Percentiles rank a stretch among this genome's conserved stretches.
phyloP scores from a whole-genome alignment of 805 yeast genomes.

The Geotrichum ghanense region DNA sequence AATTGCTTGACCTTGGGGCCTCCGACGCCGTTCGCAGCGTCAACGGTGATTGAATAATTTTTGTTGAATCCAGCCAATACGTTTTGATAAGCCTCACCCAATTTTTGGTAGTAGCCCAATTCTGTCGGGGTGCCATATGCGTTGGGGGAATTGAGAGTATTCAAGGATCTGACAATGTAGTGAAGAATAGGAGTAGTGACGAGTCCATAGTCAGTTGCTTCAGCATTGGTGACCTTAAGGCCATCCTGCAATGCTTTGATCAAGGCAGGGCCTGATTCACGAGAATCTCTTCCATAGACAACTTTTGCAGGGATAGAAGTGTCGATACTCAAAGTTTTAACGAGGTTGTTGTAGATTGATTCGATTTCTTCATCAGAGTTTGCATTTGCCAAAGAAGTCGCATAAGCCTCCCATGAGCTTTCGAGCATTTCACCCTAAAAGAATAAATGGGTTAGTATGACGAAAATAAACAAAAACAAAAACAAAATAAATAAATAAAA shows the following conservation, averaged over 20 bases:
- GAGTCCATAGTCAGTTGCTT: slow-evolving; percentile 46
- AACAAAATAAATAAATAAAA: too few relatives aligned
- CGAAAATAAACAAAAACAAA: too few relatives aligned
- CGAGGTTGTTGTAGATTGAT: slow-evolving; percentile 29
- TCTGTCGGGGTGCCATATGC: slow-evolving; percentile 54
- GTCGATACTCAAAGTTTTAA: slow-evolving; percentile 36
- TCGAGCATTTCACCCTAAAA: slow-evolving; percentile 73
- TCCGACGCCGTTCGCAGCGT: slow-evolving; percentile 97
- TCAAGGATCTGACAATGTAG: slow-evolving; percentile 63
- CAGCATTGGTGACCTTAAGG: slow-evolving; percentile 34
- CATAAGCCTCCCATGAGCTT: slow-evolving; percentile 71
- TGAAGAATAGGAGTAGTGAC: slow-evolving; percentile 94
- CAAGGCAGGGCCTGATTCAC: slow-evolving; percentile 71
- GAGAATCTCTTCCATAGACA: slow-evolving; percentile 75
- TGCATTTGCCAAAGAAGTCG: slow-evolving; percentile 72
- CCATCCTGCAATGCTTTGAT: slow-evolving; percentile 51
- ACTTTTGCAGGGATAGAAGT: slow-evolving; percentile 33
- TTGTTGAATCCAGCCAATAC: slow-evolving; percentile 27
- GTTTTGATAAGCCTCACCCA: slow-evolving; percentile 40
- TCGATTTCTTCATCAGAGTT: slow-evolving; percentile 34
- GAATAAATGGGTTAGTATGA: slow-evolving; percentile 5
- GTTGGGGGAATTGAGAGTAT: slow-evolving; percentile 35
- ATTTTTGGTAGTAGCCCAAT: slow-evolving; percentile 56
- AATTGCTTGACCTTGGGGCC: slow-evolving; percentile 57
- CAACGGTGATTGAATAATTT: slow-evolving; percentile 48